phyloP scores from a whole-genome alignment of 768 basidiomycete species.

The Trametopsis cervina region DNA sequence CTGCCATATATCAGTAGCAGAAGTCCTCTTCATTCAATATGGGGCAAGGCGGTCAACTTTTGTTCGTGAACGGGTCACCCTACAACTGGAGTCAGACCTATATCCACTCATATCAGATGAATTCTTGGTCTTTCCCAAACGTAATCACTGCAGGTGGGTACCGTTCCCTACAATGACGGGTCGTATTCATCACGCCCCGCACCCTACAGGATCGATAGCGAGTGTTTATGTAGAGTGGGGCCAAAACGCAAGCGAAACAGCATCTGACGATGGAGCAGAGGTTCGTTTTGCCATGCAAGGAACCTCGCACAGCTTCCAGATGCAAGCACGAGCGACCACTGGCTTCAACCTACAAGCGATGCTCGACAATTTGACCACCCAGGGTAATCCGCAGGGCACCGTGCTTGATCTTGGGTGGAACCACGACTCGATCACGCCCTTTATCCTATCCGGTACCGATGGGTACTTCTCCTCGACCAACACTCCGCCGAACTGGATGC shows the following conservation, averaged over 20 bases:
- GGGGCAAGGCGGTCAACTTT: constrained; percentile 4
- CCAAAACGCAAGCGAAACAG: not conserved
- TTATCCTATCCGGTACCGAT: constrained; percentile 8
- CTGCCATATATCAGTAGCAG: too few relatives aligned
- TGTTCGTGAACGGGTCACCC: constrained; percentile 6
- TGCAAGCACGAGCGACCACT: constrained; percentile 7
- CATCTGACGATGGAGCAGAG: constrained; percentile 3
- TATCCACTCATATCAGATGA: constrained; percentile 5
- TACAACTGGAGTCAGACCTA: constrained; percentile 5
- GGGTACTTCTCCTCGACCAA: constrained; percentile 6
- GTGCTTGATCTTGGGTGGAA: constrained; percentile 8
- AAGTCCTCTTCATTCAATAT: too few relatives aligned
- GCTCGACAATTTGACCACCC: constrained; percentile 1
- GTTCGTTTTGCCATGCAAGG: not conserved
- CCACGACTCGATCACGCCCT: constrained; percentile 2
- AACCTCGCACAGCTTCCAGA: constrained; percentile 5
- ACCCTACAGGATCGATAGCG: not conserved
- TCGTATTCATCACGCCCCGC: too few relatives aligned
- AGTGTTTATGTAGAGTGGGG: constrained; percentile 3
- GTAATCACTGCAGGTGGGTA: constrained; percentile 4
- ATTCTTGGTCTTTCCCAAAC: constrained; percentile 5
- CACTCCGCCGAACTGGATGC: constrained; percentile 11
- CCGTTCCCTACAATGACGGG: too few relatives aligned
- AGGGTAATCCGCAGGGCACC: constrained; percentile 4
- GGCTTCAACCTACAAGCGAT: constrained; percentile 1